Evolutionary conservation across 2,329 filamentous ascomycete species (phyloP).

Genomic region (Mycocentrospora acerina): DNA sequence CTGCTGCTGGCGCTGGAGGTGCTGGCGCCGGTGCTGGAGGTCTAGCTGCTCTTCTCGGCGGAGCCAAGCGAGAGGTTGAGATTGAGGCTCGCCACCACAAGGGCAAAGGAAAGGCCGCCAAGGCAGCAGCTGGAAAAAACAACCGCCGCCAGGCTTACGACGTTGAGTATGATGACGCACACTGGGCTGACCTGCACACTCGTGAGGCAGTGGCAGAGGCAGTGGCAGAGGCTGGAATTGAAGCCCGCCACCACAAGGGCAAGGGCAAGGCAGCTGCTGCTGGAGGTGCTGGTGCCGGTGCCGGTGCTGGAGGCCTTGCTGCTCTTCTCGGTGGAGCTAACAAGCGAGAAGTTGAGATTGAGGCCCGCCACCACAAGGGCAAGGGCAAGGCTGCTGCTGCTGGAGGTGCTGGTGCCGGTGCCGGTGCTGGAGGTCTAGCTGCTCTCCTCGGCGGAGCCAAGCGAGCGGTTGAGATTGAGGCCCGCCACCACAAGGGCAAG

Average conservation of each 20-base stretch:
- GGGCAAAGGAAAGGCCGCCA: constrained; percentile 6
- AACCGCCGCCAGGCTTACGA: constrained; percentile 7
- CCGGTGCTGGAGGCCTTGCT: too few relatives aligned
- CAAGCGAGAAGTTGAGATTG: constrained; percentile 3
- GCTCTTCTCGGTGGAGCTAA: too few relatives aligned
- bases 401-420: not conserved
- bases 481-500: constrained; percentile 17
- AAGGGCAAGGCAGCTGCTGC: too few relatives aligned
- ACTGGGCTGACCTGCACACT: constrained; percentile 13
- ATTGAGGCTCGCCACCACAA: constrained; percentile 14
- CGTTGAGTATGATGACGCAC: constrained; percentile 7
- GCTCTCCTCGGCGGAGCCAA: too few relatives aligned
- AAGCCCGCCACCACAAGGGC: not conserved
- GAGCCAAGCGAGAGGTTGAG: constrained; percentile 5
- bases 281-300: too few relatives aligned
- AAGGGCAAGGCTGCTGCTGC: not conserved
- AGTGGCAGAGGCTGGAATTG: too few relatives aligned
- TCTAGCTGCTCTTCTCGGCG: too few relatives aligned
- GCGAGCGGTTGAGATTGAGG: constrained; percentile 4
- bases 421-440: too few relatives aligned
- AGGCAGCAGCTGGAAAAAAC: not conserved
- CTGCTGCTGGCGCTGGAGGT: too few relatives aligned
- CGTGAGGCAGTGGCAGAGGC: too few relatives aligned
- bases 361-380: constrained; percentile 16
- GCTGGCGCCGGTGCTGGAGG: too few relatives aligned